These are phyloP conservation scores for Oryza nivara DNA, from an alignment of 176 grass and related monocot genomes.

Conservation along the genomic window DNA sequence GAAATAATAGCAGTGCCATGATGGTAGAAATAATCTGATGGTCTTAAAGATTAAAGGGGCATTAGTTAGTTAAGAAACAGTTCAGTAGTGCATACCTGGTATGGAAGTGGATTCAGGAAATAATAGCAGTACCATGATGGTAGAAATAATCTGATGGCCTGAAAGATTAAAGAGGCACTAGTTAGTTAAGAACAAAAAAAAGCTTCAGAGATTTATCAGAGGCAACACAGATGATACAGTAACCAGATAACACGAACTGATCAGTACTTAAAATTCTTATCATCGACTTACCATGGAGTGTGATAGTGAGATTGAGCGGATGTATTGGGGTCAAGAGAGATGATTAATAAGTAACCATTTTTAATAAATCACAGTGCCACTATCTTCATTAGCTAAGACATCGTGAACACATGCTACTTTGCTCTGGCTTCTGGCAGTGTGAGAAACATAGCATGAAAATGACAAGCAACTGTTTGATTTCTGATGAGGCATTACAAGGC, in stretches of 20 bases:
- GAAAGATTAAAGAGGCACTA: not conserved
- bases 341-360: not conserved
- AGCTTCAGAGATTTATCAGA: conserved; percentile 10
- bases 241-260: not conserved
- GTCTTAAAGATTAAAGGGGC: conserved; percentile 7
- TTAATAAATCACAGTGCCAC: not conserved
- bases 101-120: conserved; percentile 7
- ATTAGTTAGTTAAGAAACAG: not conserved
- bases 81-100: conserved; percentile 26
- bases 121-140: not conserved
- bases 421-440: not conserved
- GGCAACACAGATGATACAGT: conserved; percentile 2
- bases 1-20: not conserved
- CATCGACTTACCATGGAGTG: not conserved
- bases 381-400: conserved; percentile 14
- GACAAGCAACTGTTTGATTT: conserved; percentile 22
- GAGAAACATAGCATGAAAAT: conserved; percentile 21
- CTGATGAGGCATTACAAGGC: not conserved
- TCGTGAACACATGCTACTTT: not conserved
- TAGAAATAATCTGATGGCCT: conserved; percentile 2
- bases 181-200: not conserved
- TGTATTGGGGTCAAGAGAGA: not conserved
- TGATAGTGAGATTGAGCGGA: not conserved
- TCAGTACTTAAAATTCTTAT: not conserved
- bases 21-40: not conserved